These are phyloP conservation scores for Euphorbia pulcherrima DNA, from an alignment of 345 rosid species.

Conservation along the genomic window DNA sequence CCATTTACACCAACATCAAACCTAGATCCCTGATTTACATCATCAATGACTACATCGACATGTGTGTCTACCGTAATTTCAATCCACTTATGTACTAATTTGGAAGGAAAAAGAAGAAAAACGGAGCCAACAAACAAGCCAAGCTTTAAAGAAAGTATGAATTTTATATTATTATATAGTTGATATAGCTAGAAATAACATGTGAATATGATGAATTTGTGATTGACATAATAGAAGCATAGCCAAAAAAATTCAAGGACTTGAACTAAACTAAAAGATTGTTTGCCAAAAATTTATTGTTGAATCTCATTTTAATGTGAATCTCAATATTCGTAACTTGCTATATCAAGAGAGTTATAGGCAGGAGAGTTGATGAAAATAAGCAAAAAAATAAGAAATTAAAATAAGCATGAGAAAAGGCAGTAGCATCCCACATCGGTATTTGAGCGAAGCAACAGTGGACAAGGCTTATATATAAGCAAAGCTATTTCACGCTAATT, in stretches of 20 bases:
- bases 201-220: neutral
- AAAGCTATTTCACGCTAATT: neutral
- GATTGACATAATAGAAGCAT: slow-evolving; percentile 8
- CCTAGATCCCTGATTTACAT: slow-evolving; percentile 48
- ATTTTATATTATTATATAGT: neutral
- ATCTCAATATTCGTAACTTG: no score
- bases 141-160: neutral
- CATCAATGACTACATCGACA: slow-evolving; percentile 77
- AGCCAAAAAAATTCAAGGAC: neutral
- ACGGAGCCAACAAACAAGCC: neutral
- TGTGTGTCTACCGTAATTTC: slow-evolving; percentile 80
- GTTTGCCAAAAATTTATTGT: no score
- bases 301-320: no score
- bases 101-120: slow-evolving; percentile 33
- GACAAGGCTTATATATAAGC: neutral
- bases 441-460: no score
- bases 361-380: neutral
- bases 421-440: slow-evolving; percentile 5
- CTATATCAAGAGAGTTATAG: neutral
- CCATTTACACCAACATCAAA: slow-evolving; percentile 36
- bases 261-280: no score
- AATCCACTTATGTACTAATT: slow-evolving; percentile 79
- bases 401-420: no score
- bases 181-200: neutral
- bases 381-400: no score